Conservation (phyloP, 805 yeast genomes). For the Hanseniaspora taiwanica region DNA sequence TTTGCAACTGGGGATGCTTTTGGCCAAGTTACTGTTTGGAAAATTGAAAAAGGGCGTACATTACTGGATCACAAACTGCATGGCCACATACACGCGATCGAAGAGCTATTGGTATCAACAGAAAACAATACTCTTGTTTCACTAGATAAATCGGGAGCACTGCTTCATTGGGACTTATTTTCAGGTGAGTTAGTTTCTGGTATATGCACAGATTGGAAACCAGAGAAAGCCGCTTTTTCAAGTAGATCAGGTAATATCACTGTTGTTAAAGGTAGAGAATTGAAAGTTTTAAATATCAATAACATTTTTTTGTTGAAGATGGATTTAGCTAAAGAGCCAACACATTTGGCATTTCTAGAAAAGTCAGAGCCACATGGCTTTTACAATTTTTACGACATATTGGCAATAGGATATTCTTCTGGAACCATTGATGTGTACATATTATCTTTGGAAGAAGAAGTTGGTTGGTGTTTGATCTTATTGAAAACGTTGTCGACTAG, state of each 20-base stretch:
- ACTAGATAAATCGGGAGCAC: slow-evolving; percentile 40
- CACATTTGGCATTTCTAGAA: not conserved
- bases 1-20: slow-evolving; percentile 22
- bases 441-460: too few species aligned
- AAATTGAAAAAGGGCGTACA: slow-evolving; percentile 7
- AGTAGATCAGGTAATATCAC: slow-evolving; percentile 44
- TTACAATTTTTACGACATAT: too few species aligned
- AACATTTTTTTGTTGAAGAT: not conserved
- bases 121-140: slow-evolving; percentile 44
- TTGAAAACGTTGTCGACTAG: slow-evolving; percentile 15
- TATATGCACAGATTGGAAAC: slow-evolving; percentile 10
- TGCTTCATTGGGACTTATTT: slow-evolving; percentile 53
- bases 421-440: too few species aligned
- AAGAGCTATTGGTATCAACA: slow-evolving; percentile 33
- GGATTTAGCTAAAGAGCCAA: not conserved
- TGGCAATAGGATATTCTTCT: too few species aligned
- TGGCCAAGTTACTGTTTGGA: slow-evolving; percentile 33
- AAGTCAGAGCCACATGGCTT: too few species aligned
- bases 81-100: slow-evolving; percentile 43
- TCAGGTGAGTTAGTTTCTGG: slow-evolving; percentile 36
- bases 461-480: slow-evolving; percentile 15
- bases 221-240: slow-evolving; percentile 31
- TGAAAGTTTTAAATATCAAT: not conserved
- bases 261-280: slow-evolving; percentile 11
- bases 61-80: slow-evolving; percentile 17